These are phyloP conservation scores for Dendrobium nobile DNA, from an alignment of 106 monocot species.

Conservation along the genomic window DNA sequence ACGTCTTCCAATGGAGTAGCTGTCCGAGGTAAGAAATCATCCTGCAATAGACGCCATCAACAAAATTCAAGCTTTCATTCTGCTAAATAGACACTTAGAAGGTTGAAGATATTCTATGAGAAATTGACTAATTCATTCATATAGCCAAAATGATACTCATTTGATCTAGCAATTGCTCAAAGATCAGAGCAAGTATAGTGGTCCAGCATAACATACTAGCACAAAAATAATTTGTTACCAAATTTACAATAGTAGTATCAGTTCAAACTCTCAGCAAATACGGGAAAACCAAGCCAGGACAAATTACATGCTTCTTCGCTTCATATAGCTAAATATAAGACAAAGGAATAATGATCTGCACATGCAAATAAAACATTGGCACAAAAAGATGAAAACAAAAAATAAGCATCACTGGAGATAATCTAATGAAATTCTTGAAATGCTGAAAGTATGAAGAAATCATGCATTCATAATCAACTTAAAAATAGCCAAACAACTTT, in stretches of 20 bases:
- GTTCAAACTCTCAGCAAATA: background rate
- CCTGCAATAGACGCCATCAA: constrained; percentile 38
- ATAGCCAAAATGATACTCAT: background rate
- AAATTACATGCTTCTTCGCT: background rate
- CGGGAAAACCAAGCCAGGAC: background rate
- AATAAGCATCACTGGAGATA: background rate
- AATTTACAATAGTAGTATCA: background rate
- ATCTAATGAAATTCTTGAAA: background rate
- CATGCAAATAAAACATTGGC: background rate
- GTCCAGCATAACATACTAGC: background rate
- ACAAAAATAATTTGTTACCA: background rate
- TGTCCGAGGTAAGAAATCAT: constrained; percentile 92
- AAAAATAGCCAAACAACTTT: too few relatives aligned
- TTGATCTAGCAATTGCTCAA: background rate
- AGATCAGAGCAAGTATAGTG: background rate
- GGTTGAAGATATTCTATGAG: background rate
- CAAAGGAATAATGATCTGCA: background rate
- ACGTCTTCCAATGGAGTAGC: constrained; percentile 89
- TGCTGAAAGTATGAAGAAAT: too few relatives aligned
- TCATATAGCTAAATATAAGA: background rate
- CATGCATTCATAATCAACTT: too few relatives aligned
- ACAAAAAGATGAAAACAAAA: too few relatives aligned
- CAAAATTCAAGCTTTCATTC: constrained; percentile 8
- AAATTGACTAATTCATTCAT: background rate
- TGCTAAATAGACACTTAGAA: background rate